These are phyloP conservation scores for Botrytis deweyae DNA, from an alignment of 2,329 filamentous ascomycete species.

Conservation along the genomic window DNA sequence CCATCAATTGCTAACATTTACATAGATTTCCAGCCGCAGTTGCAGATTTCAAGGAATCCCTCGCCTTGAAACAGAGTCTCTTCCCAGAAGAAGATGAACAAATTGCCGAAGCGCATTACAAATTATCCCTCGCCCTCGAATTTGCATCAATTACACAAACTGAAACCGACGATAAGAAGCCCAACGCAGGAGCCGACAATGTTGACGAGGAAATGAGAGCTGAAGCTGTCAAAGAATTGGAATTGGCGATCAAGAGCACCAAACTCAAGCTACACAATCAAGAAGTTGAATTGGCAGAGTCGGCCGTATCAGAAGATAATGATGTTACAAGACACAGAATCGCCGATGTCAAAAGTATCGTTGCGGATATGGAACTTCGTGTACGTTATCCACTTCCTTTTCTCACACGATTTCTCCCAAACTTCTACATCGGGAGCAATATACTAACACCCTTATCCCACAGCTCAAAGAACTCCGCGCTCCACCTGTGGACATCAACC, in stretches of 20 bases:
- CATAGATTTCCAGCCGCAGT: slow-evolving; percentile 78
- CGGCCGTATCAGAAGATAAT: slow-evolving; percentile 65
- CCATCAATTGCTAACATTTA: slow-evolving; percentile 25
- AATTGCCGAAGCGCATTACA: slow-evolving; percentile 93
- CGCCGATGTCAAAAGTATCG: slow-evolving; percentile 72
- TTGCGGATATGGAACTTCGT: slow-evolving; percentile 67
- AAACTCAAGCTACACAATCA: slow-evolving; percentile 69
- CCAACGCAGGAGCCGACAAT: slow-evolving; percentile 39
- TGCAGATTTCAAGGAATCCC: slow-evolving; percentile 72
- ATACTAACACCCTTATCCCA: slow-evolving; percentile 24
- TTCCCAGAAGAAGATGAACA: slow-evolving; percentile 79
- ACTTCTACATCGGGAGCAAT: neutral
- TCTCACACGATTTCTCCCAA: neutral
- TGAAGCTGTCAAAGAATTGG: slow-evolving; percentile 69
- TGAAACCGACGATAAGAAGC: slow-evolving; percentile 49
- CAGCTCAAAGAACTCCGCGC: slow-evolving; percentile 68
- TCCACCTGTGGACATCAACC: slow-evolving; percentile 58
- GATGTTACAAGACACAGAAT: slow-evolving; percentile 63
- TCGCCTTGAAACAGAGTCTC: slow-evolving; percentile 75
- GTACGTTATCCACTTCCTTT: neutral
- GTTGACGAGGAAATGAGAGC: slow-evolving; percentile 69
- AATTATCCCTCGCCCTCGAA: slow-evolving; percentile 90
- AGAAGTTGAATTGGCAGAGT: slow-evolving; percentile 62
- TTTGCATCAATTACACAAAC: slow-evolving; percentile 78
- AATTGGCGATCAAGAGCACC: slow-evolving; percentile 71